Conservation (phyloP, 2,329 filamentous ascomycete genomes). For the Cercospora sp. region DNA sequence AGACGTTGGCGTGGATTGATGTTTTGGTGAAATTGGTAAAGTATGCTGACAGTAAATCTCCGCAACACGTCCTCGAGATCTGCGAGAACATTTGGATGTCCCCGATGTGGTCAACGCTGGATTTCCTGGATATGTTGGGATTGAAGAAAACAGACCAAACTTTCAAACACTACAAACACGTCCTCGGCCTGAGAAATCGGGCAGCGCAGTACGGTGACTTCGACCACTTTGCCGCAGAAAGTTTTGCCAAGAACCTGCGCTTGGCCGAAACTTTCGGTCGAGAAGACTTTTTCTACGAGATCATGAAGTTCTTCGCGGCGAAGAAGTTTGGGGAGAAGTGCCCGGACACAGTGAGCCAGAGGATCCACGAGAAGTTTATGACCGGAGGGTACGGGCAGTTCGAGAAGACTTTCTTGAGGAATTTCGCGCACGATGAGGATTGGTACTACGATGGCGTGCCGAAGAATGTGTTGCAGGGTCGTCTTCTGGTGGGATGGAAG, state of each 20-base stretch:
- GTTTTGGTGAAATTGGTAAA: neutral
- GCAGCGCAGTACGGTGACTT: neutral
- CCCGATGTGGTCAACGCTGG: neutral
- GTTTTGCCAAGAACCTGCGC: neutral
- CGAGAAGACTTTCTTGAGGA: neutral
- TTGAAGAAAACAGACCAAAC: neutral
- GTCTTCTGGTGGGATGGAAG: neutral
- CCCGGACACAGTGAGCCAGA: neutral
- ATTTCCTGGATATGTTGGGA: neutral
- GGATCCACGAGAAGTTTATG: conserved; percentile 2
- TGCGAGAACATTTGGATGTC: conserved; percentile 1
- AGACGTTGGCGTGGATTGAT: conserved; percentile 2
- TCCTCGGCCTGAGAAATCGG: neutral
- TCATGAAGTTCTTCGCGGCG: neutral
- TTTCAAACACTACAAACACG: neutral
- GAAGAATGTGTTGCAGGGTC: neutral
- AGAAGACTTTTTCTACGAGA: neutral
- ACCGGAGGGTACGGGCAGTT: conserved; percentile 4
- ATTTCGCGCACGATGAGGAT: neutral
- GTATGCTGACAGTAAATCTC: neutral
- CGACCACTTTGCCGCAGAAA: neutral
- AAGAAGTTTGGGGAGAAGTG: neutral
- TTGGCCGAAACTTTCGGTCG: neutral
- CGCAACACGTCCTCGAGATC: neutral
- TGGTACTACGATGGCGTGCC: neutral